Evolutionary conservation across 2,329 filamentous ascomycete species (phyloP).

Genomic region (Aquanectria penicillioides): DNA sequence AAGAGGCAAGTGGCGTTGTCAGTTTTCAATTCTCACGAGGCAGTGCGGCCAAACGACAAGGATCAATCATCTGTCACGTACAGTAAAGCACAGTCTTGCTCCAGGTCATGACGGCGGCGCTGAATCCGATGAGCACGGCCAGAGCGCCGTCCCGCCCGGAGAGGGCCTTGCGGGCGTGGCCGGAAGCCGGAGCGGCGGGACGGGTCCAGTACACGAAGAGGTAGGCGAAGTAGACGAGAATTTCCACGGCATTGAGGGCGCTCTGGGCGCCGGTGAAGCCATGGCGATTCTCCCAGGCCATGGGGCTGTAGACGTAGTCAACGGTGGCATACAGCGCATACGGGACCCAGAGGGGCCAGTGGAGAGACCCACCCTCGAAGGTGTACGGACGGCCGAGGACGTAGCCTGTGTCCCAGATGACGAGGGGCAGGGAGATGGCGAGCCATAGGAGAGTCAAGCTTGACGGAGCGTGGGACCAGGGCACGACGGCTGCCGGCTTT

Average conservation of each 20-base stretch:
- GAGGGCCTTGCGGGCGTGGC: slow-evolving; percentile 45
- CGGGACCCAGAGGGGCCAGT: slow-evolving; percentile 78
- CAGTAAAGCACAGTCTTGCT: slow-evolving; percentile 72
- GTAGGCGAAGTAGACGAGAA: slow-evolving; percentile 70
- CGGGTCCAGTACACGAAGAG: slow-evolving; percentile 48
- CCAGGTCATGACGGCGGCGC: slow-evolving; percentile 67
- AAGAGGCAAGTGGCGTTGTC: neutral
- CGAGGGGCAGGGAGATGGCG: slow-evolving; percentile 77
- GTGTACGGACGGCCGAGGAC: slow-evolving; percentile 82
- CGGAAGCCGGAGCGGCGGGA: slow-evolving; percentile 25
- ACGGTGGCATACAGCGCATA: slow-evolving; percentile 84
- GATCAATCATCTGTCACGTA: slow-evolving; percentile 51
- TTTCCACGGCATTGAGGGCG: slow-evolving; percentile 75
- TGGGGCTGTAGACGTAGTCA: slow-evolving; percentile 85
- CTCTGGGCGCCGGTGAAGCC: slow-evolving; percentile 85
- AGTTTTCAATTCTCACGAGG: neutral
- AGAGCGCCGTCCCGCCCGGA: slow-evolving; percentile 55
- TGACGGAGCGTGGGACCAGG: slow-evolving; percentile 59
- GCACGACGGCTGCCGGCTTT: neutral
- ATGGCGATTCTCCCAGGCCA: slow-evolving; percentile 71
- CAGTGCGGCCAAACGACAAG: too few relatives aligned
- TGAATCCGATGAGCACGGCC: slow-evolving; percentile 61
- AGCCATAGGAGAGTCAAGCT: slow-evolving; percentile 73
- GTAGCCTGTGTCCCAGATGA: slow-evolving; percentile 84
- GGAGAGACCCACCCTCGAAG: slow-evolving; percentile 80